Percentiles rank a stretch among this genome's conserved stretches.
Evolutionary conservation across 257 asterid species (phyloP).

Genomic region (Ballota nigra): DNA sequence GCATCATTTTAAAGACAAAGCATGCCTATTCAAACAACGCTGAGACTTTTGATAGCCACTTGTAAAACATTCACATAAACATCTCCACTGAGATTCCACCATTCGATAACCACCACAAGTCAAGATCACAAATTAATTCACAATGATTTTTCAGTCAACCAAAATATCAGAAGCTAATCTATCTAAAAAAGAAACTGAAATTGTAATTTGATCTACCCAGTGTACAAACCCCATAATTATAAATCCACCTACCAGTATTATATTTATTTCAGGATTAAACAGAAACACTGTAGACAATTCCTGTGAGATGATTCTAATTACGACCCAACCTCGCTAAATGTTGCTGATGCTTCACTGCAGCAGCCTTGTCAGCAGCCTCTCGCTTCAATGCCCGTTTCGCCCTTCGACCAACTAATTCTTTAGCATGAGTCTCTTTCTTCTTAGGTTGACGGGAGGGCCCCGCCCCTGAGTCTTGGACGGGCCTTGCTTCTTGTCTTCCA

Average conservation of each 20-base stretch:
- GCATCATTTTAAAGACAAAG: slow-evolving; percentile 11
- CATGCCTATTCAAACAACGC: slow-evolving; percentile 16
- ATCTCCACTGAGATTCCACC: not conserved
- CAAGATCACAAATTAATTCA: not conserved
- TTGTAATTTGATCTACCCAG: slow-evolving; percentile 18
- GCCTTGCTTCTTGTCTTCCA: slow-evolving; percentile 88
- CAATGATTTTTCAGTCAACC: not conserved
- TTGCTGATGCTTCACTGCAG: slow-evolving; percentile 67
- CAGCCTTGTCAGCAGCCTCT: slow-evolving; percentile 77
- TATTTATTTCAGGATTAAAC: slow-evolving; percentile 7
- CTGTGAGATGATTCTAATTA: not conserved
- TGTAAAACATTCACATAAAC: not conserved
- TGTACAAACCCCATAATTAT: slow-evolving; percentile 16
- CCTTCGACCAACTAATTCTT: slow-evolving; percentile 68
- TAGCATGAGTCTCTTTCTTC: slow-evolving; percentile 50
- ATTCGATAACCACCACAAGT: not conserved
- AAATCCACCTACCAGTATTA: slow-evolving; percentile 3
- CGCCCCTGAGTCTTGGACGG: slow-evolving; percentile 33
- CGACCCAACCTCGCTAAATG: slow-evolving; percentile 62
- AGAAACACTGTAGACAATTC: not conserved
- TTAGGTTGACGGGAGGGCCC: slow-evolving; percentile 73
- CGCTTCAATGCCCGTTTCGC: slow-evolving; percentile 79
- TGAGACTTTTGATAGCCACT: not conserved
- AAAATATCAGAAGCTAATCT: not conserved
- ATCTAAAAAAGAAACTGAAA: not conserved